Percentiles rank a stretch among this genome's conserved stretches.
phyloP scores from a whole-genome alignment of 805 yeast genomes.

The Metschnikowia colocasiae region DNA sequence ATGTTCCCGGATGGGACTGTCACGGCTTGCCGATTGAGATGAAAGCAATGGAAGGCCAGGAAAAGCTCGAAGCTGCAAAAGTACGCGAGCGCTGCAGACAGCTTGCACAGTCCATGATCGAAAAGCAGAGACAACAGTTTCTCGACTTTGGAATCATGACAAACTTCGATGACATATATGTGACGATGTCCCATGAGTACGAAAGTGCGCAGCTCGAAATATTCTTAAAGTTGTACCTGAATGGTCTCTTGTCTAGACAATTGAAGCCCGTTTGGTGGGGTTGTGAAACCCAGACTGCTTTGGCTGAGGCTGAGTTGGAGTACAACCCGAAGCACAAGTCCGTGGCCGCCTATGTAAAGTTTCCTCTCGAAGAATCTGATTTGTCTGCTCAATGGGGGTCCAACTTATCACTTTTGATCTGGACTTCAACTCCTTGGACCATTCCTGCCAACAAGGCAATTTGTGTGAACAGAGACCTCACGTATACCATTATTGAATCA shows the following conservation, averaged over 20 bases:
- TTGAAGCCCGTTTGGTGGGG: conserved; percentile 98
- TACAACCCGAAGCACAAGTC: conserved; percentile 72
- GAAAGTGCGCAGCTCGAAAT: conserved; percentile 73
- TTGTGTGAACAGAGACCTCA: conserved; percentile 56
- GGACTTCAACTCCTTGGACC: conserved; percentile 99
- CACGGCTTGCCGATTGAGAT: conserved; percentile 96
- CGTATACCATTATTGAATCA: conserved; percentile 47
- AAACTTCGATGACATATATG: conserved; percentile 70
- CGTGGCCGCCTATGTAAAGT: conserved; percentile 63
- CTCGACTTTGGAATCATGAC: conserved; percentile 75
- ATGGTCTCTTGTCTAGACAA: conserved; percentile 73
- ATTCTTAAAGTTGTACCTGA: conserved; percentile 60
- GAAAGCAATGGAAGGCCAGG: conserved; percentile 56
- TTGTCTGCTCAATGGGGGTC: conserved; percentile 19
- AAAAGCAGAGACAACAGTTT: conserved; percentile 61
- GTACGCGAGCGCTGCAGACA: conserved; percentile 61
- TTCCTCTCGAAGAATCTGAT: conserved; percentile 40
- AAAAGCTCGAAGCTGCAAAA: conserved; percentile 40
- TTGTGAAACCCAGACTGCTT: conserved; percentile 85
- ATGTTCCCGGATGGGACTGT: conserved; percentile 97
- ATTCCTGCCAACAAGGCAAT: conserved; percentile 83
- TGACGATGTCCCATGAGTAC: conserved; percentile 66
- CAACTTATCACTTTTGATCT: conserved; percentile 48
- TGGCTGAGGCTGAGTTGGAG: conserved; percentile 95
- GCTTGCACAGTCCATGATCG: conserved; percentile 68